These are phyloP conservation scores for Lodderomyces beijingensis DNA, from an alignment of 1,139 yeast genomes.

Conservation along the genomic window DNA sequence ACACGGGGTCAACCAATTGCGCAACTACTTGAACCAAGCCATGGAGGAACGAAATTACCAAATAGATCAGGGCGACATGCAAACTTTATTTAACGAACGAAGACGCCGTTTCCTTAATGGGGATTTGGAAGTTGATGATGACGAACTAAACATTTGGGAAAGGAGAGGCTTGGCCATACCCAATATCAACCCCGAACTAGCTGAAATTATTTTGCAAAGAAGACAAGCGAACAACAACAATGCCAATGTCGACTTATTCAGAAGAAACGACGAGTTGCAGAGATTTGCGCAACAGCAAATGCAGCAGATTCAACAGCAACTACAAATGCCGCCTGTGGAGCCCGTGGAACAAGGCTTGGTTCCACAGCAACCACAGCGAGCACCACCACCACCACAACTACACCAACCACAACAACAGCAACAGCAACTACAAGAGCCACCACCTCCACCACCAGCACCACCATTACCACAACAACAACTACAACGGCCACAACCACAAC, in stretches of 20 bases:
- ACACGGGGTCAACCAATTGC: conserved; percentile 70
- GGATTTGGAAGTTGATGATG: conserved; percentile 22
- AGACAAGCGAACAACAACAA: background rate
- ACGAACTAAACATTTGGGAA: conserved; percentile 19
- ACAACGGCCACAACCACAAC: conserved; percentile 6
- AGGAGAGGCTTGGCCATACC: conserved; percentile 7
- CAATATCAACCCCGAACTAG: conserved; percentile 20
- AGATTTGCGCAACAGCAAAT: conserved; percentile 8
- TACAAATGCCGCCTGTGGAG: conserved; percentile 9
- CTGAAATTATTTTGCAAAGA: conserved; percentile 19
- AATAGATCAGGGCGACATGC: conserved; percentile 38
- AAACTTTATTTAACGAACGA: conserved; percentile 30
- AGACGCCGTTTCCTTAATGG: conserved; percentile 24
- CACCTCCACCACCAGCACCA: conserved; percentile 7
- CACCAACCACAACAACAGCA: conserved; percentile 8
- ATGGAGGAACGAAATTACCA: conserved; percentile 43
- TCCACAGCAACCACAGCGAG: conserved; percentile 9
- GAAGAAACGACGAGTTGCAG: conserved; percentile 16
- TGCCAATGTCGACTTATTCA: background rate
- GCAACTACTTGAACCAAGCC: conserved; percentile 52
- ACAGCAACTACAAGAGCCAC: conserved; percentile 8
- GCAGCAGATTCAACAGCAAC: conserved; percentile 6
- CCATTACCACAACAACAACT: conserved; percentile 9
- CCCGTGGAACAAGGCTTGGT: conserved; percentile 9
- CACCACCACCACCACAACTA: conserved; percentile 7